A percentile compares a stretch with the other conserved stretches of the same genome.
These are phyloP conservation scores for Fibroporia radiculosa DNA, from an alignment of 768 basidiomycete species.

Conservation along the genomic window DNA sequence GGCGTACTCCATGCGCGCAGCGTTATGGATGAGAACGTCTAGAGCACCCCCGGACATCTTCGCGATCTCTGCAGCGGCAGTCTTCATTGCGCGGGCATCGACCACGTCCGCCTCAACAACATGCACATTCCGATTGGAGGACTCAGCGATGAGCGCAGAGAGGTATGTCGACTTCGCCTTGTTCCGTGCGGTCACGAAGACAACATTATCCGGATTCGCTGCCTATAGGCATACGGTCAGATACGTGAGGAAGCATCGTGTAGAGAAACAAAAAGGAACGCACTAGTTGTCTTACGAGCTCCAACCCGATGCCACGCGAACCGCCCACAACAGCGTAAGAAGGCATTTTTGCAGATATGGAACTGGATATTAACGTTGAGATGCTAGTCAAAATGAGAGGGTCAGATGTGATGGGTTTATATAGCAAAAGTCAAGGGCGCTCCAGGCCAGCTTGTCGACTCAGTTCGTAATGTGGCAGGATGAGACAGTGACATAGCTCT, in stretches of 20 bases:
- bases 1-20: constrained; percentile 15
- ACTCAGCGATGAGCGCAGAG: not conserved
- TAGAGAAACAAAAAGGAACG: constrained; percentile 13
- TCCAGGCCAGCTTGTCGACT: too few species aligned
- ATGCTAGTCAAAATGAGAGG: too few species aligned
- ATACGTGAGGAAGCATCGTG: constrained; percentile 5
- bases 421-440: too few species aligned
- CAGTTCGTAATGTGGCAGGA: too few species aligned
- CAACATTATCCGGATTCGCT: constrained; percentile 8
- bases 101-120: constrained; percentile 31
- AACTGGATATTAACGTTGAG: too few species aligned
- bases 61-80: constrained; percentile 21
- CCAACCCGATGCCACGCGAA: constrained; percentile 17
- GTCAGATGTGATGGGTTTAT: too few species aligned
- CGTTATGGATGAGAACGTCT: constrained; percentile 32
- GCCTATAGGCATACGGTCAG: too few species aligned
- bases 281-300: constrained; percentile 6
- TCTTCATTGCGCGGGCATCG: constrained; percentile 21
- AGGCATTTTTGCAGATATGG: constrained; percentile 10
- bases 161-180: constrained; percentile 6
- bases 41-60: constrained; percentile 25
- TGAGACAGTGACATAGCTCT: too few species aligned
- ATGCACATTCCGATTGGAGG: constrained; percentile 20
- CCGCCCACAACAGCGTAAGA: constrained; percentile 17
- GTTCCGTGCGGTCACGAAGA: constrained; percentile 18